Evolutionary conservation across 371 early-diverging fungal species (phyloP), one percentile per base, ranked within the genome.

Genomic region (Mucor sp.): DNA sequence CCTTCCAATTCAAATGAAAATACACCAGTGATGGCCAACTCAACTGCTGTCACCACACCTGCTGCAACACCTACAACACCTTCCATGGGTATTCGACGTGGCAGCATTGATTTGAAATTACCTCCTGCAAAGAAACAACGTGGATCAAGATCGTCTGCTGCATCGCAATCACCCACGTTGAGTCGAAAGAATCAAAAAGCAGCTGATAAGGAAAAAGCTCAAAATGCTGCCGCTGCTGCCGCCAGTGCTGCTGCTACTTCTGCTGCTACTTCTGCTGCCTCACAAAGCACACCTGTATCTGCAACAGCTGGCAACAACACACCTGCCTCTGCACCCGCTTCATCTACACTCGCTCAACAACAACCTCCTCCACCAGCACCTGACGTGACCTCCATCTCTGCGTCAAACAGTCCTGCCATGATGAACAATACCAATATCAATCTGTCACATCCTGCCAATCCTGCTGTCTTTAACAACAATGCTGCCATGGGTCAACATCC

Each of bases 91-190:
- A 73, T 79, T 2, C 80, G 80, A 55, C 79, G 81, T 57, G 72
- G 62, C 3, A 80, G 76, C 43, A 79, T 83, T 43, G 83, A 83
- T 66, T 50, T 80, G 28, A 79, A 79, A 25, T 65, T 83, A 8
- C 83, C 83, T 30, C 67, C 76, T 9, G 62, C 72, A 0, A 82
- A 82, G 58, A 78, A 78, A 41, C 79, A 77, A 50, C 72, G 78
- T 21, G 64, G 67, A n/a, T 35, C 61, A 1, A 65, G 63, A 43
- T 60, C 74, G 19, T 41, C 62, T 17, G 64, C 67, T 4, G 35
- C 50, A 8, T 59, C 62, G 32, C 41, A 62, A 35, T 70, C 67
- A 41, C 74, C 68, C 44, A 70, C 70, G 15, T 48, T 58, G 7
- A 60, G 50, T n/a, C 70, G 67, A 48, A 68, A 71, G 55, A 68